Base-by-base conservation (phyloP, 495 filamentous ascomycete species). In the Amniculicola lignicola region DNA sequence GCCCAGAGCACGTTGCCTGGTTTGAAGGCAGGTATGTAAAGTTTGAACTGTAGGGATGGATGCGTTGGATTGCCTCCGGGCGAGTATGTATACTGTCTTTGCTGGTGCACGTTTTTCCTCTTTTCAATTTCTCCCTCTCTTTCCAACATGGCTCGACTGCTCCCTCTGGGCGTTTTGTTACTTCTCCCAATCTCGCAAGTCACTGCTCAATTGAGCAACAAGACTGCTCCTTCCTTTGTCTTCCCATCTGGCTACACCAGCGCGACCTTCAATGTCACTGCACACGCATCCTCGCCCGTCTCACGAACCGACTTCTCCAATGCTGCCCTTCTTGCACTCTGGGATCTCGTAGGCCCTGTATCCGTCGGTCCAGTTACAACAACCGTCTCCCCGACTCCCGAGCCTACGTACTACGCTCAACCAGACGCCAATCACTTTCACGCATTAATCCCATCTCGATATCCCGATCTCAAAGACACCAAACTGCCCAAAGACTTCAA, bases 401-500 rank as follows among this genome's bases (percentile, higher is more conserved):
- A 74, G 54, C 68, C 74, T 12, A 61, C 70, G 16, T 49, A 45
- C 4, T 73, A 63, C 51, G 58, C 67, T 1, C 54, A 62, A 19
- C 74, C 74, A 14, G 67, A 65, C 33, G 49, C n/a, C n/a, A 18
- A 28, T 4, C 49, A 57, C 10, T 63, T 74, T 12, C 73, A 76
- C 43, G 62, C 69, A 3, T 63, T 72, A 14, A 64, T 75, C 28
- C 25, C 63, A 6, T 67, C 56, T 21, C 68, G 55, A 28, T 51
- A 57, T 39, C 48, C 48, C 18, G 59, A 65, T 25, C 54, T 66
- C 10, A 52, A 31, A 12, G 45, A 55, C 29, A 62, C 49, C 33
- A 74, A 70, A 36, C 77, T 90, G 53, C 84, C 83, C 31, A 77
- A 79, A 41, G 85, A 88, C 64, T 90, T 90, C 68, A 69, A 86